phyloP scores from a whole-genome alignment of 495 filamentous ascomycete genomes.

The Schizothecium vesticola region DNA sequence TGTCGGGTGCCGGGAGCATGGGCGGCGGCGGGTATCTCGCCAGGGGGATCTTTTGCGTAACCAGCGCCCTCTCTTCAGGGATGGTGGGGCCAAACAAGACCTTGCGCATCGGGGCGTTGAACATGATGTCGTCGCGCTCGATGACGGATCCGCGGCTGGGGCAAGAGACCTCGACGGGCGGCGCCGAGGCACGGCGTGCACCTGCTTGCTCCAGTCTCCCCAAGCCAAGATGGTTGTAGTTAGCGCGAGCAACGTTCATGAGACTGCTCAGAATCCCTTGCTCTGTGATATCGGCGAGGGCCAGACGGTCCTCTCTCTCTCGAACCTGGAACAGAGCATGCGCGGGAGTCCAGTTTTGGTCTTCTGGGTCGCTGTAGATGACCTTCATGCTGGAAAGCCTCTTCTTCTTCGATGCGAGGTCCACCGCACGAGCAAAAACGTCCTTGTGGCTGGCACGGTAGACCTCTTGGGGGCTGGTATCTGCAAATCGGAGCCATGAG shows the following conservation, averaged over 20 bases:
- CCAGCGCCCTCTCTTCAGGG: conserved; percentile 64
- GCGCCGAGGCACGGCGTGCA: conserved; percentile 70
- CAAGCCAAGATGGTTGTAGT: conserved; percentile 65
- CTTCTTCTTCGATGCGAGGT: conserved; percentile 47
- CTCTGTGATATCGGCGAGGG: conserved; percentile 62
- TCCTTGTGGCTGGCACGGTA: conserved; percentile 54
- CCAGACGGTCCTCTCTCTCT: conserved; percentile 59
- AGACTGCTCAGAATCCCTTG: conserved; percentile 70
- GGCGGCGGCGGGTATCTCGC: conserved; percentile 55
- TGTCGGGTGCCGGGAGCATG: conserved; percentile 70
- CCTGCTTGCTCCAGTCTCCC: conserved; percentile 73
- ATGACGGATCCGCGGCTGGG: conserved; percentile 58
- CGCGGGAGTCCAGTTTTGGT: conserved; percentile 58
- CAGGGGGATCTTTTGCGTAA: conserved; percentile 62
- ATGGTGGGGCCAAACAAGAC: conserved; percentile 63
- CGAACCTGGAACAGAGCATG: conserved; percentile 79
- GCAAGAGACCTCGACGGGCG: conserved; percentile 75
- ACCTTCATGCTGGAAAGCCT: conserved; percentile 43
- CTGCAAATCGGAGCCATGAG: conserved; percentile 85
- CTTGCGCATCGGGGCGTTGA: conserved; percentile 70
- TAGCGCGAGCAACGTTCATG: conserved; percentile 67
- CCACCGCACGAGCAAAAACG: conserved; percentile 56
- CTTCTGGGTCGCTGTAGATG: conserved; percentile 41
- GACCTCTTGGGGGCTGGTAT: conserved; percentile 68
- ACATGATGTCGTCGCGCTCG: conserved; percentile 71